Percentiles rank a stretch among this genome's conserved stretches.
phyloP scores from a whole-genome alignment of 1,284 basidiomycete species.

The Ustilago hordei region DNA sequence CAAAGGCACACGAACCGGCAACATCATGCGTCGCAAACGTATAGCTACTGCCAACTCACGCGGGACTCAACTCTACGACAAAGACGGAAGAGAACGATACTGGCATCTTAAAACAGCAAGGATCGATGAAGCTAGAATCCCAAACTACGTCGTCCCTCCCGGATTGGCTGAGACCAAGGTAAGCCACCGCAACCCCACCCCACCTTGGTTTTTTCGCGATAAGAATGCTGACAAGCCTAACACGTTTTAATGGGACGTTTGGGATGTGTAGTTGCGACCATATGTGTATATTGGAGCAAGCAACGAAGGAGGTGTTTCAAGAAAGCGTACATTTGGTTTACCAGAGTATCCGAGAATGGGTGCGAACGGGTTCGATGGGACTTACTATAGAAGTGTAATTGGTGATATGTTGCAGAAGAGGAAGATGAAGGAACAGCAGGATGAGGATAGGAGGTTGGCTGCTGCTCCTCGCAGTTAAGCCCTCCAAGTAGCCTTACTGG shows the following conservation, averaged over 20 bases:
- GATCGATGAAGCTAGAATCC: conserved; percentile 62
- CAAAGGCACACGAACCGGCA: conserved; percentile 68
- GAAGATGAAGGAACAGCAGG: conserved; percentile 48
- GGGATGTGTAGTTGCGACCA: conserved; percentile 42
- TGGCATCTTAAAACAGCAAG: conserved; percentile 62
- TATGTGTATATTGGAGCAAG: conserved; percentile 59
- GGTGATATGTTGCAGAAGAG: conserved; percentile 55
- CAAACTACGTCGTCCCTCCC: conserved; percentile 66
- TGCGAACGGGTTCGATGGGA: conserved; percentile 55
- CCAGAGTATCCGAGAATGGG: conserved; percentile 63
- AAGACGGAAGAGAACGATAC: conserved; percentile 48
- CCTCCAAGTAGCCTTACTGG: not conserved
- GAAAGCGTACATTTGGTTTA: conserved; percentile 52
- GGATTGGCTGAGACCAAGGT: conserved; percentile 63
- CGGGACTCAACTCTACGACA: conserved; percentile 61
- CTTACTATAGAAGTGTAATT: conserved; percentile 60
- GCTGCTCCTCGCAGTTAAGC: conserved; percentile 12
- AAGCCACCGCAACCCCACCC: conserved; percentile 8
- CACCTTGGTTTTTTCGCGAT: not conserved
- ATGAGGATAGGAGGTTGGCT: conserved; percentile 32
- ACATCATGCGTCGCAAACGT: conserved; percentile 66
- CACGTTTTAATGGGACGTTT: not conserved
- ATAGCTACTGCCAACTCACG: conserved; percentile 60
- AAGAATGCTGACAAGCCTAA: not conserved
- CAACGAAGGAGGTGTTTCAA: conserved; percentile 53